Conservation (phyloP, 2,329 filamentous ascomycete genomes). For the Fusarium camptoceras region DNA sequence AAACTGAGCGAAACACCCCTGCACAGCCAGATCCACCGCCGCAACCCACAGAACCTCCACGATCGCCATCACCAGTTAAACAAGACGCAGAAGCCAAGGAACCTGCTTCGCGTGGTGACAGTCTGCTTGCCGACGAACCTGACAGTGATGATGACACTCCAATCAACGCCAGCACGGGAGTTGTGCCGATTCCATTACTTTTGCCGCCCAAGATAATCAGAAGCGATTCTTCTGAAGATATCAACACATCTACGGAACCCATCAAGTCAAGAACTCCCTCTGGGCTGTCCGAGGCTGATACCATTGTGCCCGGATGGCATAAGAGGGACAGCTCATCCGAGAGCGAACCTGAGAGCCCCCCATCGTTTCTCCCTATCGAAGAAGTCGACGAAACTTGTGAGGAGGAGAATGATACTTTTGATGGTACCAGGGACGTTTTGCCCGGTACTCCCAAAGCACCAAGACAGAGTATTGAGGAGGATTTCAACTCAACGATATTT, state of each 20-base stretch:
- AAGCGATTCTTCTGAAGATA: not conserved
- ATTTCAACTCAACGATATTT: conserved; percentile 18
- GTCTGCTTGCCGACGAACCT: conserved; percentile 24
- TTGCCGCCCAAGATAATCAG: conserved; percentile 33
- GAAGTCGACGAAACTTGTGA: conserved; percentile 31
- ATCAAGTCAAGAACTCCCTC: conserved; percentile 37
- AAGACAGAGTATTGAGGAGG: conserved; percentile 34
- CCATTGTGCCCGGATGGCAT: conserved; percentile 35
- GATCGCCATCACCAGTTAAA: conserved; percentile 42
- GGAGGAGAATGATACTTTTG: conserved; percentile 20
- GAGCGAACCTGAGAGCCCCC: conserved; percentile 25
- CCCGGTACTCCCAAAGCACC: conserved; percentile 20
- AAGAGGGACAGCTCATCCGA: conserved; percentile 20
- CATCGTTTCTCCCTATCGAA: conserved; percentile 36
- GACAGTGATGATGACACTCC: conserved; percentile 36
- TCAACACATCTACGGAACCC: conserved; percentile 12
- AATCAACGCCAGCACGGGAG: conserved; percentile 18
- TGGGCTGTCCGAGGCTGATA: conserved; percentile 43
- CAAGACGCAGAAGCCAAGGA: conserved; percentile 12
- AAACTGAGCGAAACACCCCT: conserved; percentile 66
- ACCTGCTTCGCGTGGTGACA: conserved; percentile 16
- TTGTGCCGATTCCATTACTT: conserved; percentile 40
- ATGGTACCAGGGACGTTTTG: conserved; percentile 32
- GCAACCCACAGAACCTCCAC: conserved; percentile 24
- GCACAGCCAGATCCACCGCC: conserved; percentile 12